Percentiles rank a stretch among this genome's conserved stretches.
Conservation (phyloP, 352 stramenopile species). For the Detonula confervacea region DNA sequence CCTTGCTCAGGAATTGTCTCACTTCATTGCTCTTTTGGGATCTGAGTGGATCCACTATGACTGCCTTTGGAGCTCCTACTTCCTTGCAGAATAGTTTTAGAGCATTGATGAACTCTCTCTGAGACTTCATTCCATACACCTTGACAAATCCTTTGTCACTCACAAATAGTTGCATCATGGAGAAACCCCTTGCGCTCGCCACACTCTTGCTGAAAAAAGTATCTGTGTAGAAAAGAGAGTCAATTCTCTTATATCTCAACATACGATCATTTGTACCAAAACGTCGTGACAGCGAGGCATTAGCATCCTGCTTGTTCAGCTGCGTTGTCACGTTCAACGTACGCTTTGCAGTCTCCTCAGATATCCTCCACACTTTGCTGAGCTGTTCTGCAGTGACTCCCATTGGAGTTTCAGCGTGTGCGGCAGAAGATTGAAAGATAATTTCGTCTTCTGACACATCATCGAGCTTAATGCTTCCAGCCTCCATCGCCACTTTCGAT, state of each 20-base stretch:
- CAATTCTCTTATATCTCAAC: constrained; percentile 21
- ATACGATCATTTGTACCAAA: constrained; percentile 44
- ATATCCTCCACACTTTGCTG: constrained; percentile 38
- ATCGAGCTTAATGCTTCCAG: no score
- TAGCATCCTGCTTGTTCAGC: constrained; percentile 5
- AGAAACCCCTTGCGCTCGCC: constrained; percentile 14
- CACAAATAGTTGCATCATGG: constrained; percentile 28
- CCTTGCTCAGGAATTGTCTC: constrained; percentile 24
- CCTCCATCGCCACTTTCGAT: no score
- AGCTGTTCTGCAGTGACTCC: constrained; percentile 38
- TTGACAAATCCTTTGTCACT: constrained; percentile 18
- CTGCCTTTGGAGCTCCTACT: constrained; percentile 28
- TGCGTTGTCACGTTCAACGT: constrained; percentile 44
- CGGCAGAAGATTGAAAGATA: no score
- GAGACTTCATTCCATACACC: constrained; percentile 11
- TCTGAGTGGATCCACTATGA: constrained; percentile 33
- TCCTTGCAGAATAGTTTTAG: constrained; percentile 35
- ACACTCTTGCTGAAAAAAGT: constrained; percentile 23
- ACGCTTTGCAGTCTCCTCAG: constrained; percentile 14
- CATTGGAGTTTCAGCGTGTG: background rate
- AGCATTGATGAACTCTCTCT: background rate
- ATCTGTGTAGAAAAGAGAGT: constrained; percentile 28
- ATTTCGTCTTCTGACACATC: no score
- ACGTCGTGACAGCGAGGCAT: constrained; percentile 15
- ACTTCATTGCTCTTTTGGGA: constrained; percentile 31